These are phyloP conservation scores for Pythium vanterpoolii DNA, from an alignment of 352 stramenopile species.

Conservation along the genomic window DNA sequence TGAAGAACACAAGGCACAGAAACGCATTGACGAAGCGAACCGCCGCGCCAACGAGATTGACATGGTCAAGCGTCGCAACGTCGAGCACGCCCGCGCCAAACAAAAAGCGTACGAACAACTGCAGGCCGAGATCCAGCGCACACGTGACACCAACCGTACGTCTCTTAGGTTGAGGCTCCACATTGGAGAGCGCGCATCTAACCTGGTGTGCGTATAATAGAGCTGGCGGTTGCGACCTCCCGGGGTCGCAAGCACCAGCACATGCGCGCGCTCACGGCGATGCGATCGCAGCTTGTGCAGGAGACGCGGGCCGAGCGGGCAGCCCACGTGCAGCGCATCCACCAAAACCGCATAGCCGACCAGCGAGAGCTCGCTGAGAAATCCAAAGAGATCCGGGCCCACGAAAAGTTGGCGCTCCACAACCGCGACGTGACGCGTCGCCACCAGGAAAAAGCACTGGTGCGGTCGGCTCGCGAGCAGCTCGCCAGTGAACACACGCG, in stretches of 20 bases:
- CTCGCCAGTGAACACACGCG: conserved; percentile 55
- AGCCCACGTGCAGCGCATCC: conserved; percentile 41
- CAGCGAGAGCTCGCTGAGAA: conserved; percentile 36
- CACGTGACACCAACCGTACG: conserved; percentile 55
- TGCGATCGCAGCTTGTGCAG: conserved; percentile 51
- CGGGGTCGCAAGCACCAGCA: conserved; percentile 44
- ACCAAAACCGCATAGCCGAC: conserved; percentile 37
- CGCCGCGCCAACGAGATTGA: conserved; percentile 58
- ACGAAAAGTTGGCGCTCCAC: conserved; percentile 41
- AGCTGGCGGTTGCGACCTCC: conserved; percentile 27
- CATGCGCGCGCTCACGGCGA: conserved; percentile 32
- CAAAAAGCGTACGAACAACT: conserved; percentile 48
- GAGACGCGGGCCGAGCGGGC: conserved; percentile 45
- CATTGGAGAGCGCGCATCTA: background rate
- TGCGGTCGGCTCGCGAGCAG: conserved; percentile 42
- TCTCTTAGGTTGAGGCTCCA: background rate
- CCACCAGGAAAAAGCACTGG: conserved; percentile 47
- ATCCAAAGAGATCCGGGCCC: conserved; percentile 48
- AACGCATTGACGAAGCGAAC: conserved; percentile 69
- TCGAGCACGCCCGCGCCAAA: conserved; percentile 45
- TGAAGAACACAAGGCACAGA: conserved; percentile 53
- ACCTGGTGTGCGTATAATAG: conserved; percentile 3
- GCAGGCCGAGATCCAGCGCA: conserved; percentile 45
- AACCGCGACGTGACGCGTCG: conserved; percentile 44
- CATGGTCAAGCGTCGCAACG: conserved; percentile 55